Base-by-base conservation (phyloP, 2,329 filamentous ascomycete genomes). In the Apiospora arundinis region DNA sequence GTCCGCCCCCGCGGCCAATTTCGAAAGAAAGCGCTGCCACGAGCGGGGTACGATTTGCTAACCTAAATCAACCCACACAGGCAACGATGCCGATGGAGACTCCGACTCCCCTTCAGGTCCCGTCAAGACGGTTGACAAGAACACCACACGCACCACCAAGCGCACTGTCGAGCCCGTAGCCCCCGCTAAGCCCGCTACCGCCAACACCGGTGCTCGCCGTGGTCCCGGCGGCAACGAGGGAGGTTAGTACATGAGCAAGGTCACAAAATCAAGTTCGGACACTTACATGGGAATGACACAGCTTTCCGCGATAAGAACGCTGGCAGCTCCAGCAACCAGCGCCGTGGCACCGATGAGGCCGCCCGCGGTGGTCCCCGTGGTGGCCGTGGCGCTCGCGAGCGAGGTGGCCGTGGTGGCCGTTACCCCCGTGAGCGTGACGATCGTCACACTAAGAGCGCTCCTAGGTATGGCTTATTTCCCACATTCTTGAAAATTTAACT, bases 271-370 rank as follows among this genome's bases (percentile, higher is more conserved):
- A 46, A 46, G 25, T 18, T 32, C 16, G 65, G 65, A 4, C 45
- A 56, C 70, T 70, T 32, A 72, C 69, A 66, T 28, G 32, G 63
- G 46, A n/a, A 70, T 46, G 42, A 40, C 71, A 37, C 78, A 97
- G 95, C 94, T 82, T 96, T 95, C 92, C 94, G 93, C 83, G 94
- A 97, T 87, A 93, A 93, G 82, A 91, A 90, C 81, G 94, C 92
- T 81, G 95, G 95, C 78, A 88, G 90, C 81, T 88, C 90, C 80
- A 92, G 89, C 88, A 98, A 98, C 90, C 93, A 94, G 79, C 88
- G 87, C 83, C 93, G 93, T 84, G 86, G 92, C 77, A 92, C 90
- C 73, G 94, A 95, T 73, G 93, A 95, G 83, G 85, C 78, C 74
- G 77, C 89, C 74, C 85, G 84, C 75, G 83, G 83, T 74, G 83